Percentiles rank a stretch among this genome's conserved stretches.
Evolutionary conservation across 2,329 filamentous ascomycete species (phyloP).

Genomic region (Pseudonectria buxi): DNA sequence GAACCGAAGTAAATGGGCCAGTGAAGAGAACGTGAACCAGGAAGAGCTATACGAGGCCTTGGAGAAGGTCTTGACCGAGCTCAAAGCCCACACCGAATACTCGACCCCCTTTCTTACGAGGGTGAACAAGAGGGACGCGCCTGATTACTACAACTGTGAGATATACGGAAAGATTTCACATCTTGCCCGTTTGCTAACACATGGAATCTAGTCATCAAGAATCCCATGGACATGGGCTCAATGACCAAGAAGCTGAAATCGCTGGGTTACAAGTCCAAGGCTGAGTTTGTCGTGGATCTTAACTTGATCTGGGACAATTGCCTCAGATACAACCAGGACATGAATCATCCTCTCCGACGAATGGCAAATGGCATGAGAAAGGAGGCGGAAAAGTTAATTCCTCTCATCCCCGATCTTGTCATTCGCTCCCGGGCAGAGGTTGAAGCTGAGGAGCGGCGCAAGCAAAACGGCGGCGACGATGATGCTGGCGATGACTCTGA

Average conservation of each 20-base stretch:
- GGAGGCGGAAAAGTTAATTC: constrained; percentile 93
- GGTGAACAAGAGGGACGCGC: constrained; percentile 95
- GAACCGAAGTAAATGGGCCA: constrained; percentile 98
- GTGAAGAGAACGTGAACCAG: constrained; percentile 93
- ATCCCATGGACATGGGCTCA: constrained; percentile 92
- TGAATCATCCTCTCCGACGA: constrained; percentile 77
- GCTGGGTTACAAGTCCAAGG: constrained; percentile 76
- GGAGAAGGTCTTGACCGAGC: constrained; percentile 92
- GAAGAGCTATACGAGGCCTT: constrained; percentile 96
- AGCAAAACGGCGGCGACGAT: constrained; percentile 78
- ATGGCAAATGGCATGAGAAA: constrained; percentile 96
- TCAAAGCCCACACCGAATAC: constrained; percentile 96
- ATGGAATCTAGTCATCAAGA: constrained; percentile 66
- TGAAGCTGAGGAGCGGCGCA: constrained; percentile 77
- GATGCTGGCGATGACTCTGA: constrained; percentile 87
- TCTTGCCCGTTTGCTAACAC: constrained; percentile 14
- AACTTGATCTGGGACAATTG: constrained; percentile 98
- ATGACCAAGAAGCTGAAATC: constrained; percentile 97
- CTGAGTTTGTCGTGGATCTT: constrained; percentile 88
- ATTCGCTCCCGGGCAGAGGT: constrained; percentile 90
- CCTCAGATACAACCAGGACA: constrained; percentile 88
- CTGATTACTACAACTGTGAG: constrained; percentile 88
- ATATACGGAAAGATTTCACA: constrained; percentile 10
- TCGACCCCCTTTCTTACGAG: constrained; percentile 91
- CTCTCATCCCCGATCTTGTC: constrained; percentile 85